These are phyloP conservation scores for Gynandropsis gynandra DNA, from an alignment of 345 rosid genomes.

Conservation along the genomic window DNA sequence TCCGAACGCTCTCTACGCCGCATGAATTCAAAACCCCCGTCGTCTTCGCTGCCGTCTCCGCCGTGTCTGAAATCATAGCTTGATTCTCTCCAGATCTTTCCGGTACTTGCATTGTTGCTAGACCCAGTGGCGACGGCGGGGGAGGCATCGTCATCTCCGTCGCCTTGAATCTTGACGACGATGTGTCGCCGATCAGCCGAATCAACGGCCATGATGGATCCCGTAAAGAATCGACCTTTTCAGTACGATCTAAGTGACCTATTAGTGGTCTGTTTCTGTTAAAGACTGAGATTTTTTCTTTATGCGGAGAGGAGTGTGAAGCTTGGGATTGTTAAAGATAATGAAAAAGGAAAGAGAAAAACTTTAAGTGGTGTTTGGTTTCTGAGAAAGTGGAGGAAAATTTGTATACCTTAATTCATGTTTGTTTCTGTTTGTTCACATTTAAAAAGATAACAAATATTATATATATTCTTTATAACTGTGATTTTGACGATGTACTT, in stretches of 20 bases:
- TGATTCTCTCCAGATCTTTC: conserved; percentile 52
- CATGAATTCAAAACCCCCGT: conserved; percentile 35
- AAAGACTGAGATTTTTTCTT: not conserved
- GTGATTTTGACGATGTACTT: no score
- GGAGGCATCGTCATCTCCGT: not conserved
- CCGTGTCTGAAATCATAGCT: conserved; percentile 47
- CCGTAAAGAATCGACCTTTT: not conserved
- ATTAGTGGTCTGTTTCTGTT: not conserved
- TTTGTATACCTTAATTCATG: no score
- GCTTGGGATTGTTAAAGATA: not conserved
- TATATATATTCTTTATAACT: no score
- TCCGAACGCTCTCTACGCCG: conserved; percentile 9
- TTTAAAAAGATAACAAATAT: no score
- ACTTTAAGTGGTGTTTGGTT: conserved; percentile 11
- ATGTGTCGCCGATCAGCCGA: conserved; percentile 27
- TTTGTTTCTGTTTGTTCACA: no score
- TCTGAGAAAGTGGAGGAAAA: conserved; percentile 10
- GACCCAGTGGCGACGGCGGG: not conserved
- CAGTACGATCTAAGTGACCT: not conserved
- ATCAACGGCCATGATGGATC: conserved; percentile 21
- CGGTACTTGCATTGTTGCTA: conserved; percentile 17
- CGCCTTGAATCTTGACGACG: conserved; percentile 23
- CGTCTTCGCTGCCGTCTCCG: conserved; percentile 9
- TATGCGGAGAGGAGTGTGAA: not conserved
- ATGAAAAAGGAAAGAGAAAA: not conserved